A percentile compares a stretch with the other conserved stretches of the same genome.
Evolutionary conservation across 208 protist genomes (phyloP).

Genomic region (Lotmaria passim): DNA sequence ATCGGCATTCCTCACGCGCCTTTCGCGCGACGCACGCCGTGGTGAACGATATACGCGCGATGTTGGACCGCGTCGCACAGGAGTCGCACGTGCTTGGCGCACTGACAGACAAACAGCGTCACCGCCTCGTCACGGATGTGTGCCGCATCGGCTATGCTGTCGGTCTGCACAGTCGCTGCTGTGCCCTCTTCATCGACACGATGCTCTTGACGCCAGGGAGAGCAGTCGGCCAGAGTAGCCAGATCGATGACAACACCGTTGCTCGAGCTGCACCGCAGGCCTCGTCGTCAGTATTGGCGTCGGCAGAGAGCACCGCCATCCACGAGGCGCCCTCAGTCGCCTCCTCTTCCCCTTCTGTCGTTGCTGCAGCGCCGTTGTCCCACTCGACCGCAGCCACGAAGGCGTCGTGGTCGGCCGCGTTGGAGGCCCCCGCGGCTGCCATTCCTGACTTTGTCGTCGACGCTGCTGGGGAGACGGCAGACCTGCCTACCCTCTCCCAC

Average conservation of each 20-base stretch:
- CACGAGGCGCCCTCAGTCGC: too few species aligned
- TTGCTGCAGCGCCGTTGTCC: too few species aligned
- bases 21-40: not conserved
- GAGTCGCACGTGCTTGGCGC: constrained; percentile 17
- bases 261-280: too few species aligned
- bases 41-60: constrained; percentile 2
- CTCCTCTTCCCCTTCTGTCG: too few species aligned
- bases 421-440: not conserved
- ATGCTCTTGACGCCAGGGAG: constrained; percentile 6
- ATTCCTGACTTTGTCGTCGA: constrained; percentile 37
- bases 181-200: constrained; percentile 27
- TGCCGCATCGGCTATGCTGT: constrained; percentile 34
- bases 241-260: not conserved
- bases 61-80: constrained; percentile 29
- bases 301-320: too few species aligned
- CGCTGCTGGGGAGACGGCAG: constrained; percentile 29
- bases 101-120: constrained; percentile 22
- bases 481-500: constrained; percentile 24
- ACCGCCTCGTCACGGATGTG: constrained; percentile 23
- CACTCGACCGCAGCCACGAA: not conserved
- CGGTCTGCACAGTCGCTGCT: constrained; percentile 30
- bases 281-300: too few species aligned
- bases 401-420: not conserved
- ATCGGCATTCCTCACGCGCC: constrained; percentile 7
- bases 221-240: not conserved